Conservation (phyloP, 192 early-diverging fungal species). For the Coemansia sp. region DNA sequence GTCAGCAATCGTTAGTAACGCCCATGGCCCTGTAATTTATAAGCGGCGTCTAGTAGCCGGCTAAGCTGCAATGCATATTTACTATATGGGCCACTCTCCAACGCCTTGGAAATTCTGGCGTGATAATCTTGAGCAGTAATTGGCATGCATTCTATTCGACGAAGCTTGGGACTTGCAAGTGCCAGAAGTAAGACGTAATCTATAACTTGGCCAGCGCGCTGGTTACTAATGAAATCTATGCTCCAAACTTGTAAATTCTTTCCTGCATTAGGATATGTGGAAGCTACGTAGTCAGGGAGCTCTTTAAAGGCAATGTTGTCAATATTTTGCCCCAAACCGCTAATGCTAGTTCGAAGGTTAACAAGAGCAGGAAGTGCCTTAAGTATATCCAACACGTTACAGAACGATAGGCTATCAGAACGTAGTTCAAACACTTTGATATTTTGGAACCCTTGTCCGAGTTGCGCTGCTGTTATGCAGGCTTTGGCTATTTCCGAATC, state of each 20-base stretch:
- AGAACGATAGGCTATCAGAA: not conserved
- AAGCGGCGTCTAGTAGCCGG: no score
- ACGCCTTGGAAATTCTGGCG: no score
- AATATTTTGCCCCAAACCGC: not conserved
- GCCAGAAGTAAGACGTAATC: not conserved
- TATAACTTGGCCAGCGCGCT: no score
- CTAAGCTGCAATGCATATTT: not conserved
- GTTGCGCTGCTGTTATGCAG: not conserved
- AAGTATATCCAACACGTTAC: not conserved
- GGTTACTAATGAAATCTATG: not conserved
- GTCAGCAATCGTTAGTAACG: no score
- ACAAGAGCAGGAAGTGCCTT: not conserved
- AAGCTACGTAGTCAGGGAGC: not conserved
- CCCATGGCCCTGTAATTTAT: no score
- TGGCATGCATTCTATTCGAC: not conserved
- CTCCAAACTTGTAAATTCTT: not conserved
- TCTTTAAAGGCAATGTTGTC: not conserved
- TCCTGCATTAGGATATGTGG: not conserved
- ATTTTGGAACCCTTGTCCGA: not conserved
- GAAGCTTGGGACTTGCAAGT: not conserved
- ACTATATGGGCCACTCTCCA: not conserved
- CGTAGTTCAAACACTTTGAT: not conserved
- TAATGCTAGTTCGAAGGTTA: not conserved
- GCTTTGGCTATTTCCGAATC: no score
- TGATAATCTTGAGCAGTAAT: no score